Percentiles rank a stretch among this genome's conserved stretches.
Evolutionary conservation across 176 grass and related monocot genomes (phyloP).

Genomic region (Musa schizocarpa): DNA sequence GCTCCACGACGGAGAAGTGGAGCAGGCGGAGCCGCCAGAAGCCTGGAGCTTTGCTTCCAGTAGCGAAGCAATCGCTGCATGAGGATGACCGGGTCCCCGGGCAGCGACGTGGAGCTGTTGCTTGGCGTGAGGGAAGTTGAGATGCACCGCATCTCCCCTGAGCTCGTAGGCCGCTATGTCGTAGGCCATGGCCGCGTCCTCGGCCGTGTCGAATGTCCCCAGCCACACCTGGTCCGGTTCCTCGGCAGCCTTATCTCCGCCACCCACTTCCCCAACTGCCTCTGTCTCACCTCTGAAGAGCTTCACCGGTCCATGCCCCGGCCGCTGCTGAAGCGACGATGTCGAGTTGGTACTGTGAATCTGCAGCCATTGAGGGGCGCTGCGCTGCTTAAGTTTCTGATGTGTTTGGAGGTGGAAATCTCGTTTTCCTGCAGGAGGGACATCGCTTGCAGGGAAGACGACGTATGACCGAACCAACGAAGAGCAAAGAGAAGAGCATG

Average conservation of each 20-base stretch:
- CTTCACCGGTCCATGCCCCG: neutral
- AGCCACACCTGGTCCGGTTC: constrained; percentile 9
- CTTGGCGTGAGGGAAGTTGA: constrained; percentile 5
- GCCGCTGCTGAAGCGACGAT: neutral
- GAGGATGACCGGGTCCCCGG: neutral
- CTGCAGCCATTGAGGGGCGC: too few species aligned
- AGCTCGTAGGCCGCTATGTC: constrained; percentile 14
- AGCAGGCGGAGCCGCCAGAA: neutral
- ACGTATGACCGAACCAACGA: too few species aligned
- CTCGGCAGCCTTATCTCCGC: constrained; percentile 11
- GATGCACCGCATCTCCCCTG: neutral
- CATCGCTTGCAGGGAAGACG: neutral
- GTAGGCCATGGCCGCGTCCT: constrained; percentile 10
- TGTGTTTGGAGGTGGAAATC: too few species aligned
- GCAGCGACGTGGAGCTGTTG: neutral
- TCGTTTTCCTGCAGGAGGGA: neutral
- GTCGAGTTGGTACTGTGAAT: too few species aligned
- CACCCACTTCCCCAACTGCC: constrained; percentile 15
- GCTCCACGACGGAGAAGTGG: too few species aligned
- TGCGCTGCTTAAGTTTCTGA: too few species aligned
- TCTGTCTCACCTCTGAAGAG: constrained; percentile 9
- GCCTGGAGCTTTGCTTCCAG: neutral
- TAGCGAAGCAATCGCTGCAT: neutral
- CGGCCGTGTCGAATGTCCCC: constrained; percentile 15
- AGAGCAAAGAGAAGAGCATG: neutral